These are phyloP conservation scores for Pseudogymnoascus destructans DNA, from an alignment of 2,329 filamentous ascomycete species.

Conservation along the genomic window DNA sequence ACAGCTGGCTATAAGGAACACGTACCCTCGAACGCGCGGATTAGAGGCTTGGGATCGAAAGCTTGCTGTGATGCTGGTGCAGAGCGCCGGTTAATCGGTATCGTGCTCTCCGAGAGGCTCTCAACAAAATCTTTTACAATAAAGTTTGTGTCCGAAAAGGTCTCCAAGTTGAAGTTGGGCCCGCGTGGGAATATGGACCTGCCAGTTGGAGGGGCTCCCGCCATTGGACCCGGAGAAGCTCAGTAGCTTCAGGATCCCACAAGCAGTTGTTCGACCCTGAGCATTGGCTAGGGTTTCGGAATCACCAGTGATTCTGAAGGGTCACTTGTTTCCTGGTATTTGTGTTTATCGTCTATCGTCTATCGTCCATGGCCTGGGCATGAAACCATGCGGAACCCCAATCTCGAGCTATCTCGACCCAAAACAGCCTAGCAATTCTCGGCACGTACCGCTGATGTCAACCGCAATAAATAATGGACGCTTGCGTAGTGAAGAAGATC, in stretches of 20 bases:
- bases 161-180: slow-evolving; percentile 75
- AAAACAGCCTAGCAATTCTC: slow-evolving; percentile 5
- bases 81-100: slow-evolving; percentile 69
- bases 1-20: neutral
- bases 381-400: neutral
- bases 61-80: slow-evolving; percentile 41
- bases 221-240: slow-evolving; percentile 5
- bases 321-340: neutral
- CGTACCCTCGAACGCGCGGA: slow-evolving; percentile 79
- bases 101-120: slow-evolving; percentile 71
- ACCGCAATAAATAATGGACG: slow-evolving; percentile 4
- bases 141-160: slow-evolving; percentile 82
- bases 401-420: slow-evolving; percentile 1
- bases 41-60: slow-evolving; percentile 94
- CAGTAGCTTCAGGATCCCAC: slow-evolving; percentile 1
- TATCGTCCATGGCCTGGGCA: neutral
- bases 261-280: neutral
- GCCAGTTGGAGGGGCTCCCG: slow-evolving; percentile 9
- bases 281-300: neutral
- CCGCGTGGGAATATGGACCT: slow-evolving; percentile 58
- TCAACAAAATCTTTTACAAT: slow-evolving; percentile 98
- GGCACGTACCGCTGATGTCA: slow-evolving; percentile 7
- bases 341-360: neutral
- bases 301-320: neutral
- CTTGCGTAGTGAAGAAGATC: neutral